phyloP scores from a whole-genome alignment of 495 filamentous ascomycete species.

The Copromyces sp. region DNA sequence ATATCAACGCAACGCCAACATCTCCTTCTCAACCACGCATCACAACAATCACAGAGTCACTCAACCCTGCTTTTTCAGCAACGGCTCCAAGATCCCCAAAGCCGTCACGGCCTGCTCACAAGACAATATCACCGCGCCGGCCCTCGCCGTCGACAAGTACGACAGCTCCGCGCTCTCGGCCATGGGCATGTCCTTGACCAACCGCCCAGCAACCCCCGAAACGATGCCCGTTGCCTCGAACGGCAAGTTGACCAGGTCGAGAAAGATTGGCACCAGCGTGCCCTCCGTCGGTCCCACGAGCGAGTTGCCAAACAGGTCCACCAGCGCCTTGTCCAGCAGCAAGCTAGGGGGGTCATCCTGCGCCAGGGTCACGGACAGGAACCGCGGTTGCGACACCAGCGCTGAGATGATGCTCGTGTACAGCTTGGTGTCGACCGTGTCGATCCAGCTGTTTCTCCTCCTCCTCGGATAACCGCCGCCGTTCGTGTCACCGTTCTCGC shows the following conservation, averaged over 20 bases:
- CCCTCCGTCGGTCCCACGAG: constrained; percentile 75
- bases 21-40: not conserved
- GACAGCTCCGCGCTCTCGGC: constrained; percentile 68
- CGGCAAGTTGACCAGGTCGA: constrained; percentile 73
- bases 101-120: constrained; percentile 61
- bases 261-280: constrained; percentile 75
- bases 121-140: constrained; percentile 81
- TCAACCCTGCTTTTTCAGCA: constrained; percentile 25
- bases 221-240: constrained; percentile 90
- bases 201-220: constrained; percentile 74
- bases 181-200: constrained; percentile 50
- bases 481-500: constrained; percentile 10
- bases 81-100: constrained; percentile 52
- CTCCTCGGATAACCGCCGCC: constrained; percentile 1
- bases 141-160: constrained; percentile 80
- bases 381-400: constrained; percentile 62
- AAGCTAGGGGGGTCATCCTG: constrained; percentile 75
- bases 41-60: not conserved
- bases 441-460: constrained; percentile 30
- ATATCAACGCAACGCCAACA: not conserved
- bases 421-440: constrained; percentile 47
- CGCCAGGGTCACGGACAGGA: constrained; percentile 79
- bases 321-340: constrained; percentile 64
- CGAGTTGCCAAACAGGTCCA: constrained; percentile 54
- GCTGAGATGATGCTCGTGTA: constrained; percentile 59